Evolutionary conservation across 2,329 filamentous ascomycete species (phyloP), one percentile per base, ranked within the genome.

Genomic region (Periconia sp.): DNA sequence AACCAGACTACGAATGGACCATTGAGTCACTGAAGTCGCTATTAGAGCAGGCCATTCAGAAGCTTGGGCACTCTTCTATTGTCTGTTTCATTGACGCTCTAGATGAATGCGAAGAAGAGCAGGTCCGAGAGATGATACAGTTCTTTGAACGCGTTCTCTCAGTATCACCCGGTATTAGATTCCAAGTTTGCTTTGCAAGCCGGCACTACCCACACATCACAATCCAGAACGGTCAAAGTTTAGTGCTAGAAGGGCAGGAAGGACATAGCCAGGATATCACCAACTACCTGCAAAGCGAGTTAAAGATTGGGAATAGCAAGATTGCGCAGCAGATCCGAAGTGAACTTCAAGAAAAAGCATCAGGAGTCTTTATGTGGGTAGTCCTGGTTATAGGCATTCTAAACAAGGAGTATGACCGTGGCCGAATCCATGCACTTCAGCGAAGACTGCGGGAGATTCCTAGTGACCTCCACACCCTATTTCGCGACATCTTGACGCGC

Each of bases 121-220:
- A 81, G 47, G 63, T 75, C 2, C 65, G 66, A 18, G 65, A 72
- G 1, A 79, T 82, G 74, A 59, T 81, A 1, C 41, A 59, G 0
- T 76, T 75, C 48, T 75, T 81, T 20, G 70, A 79, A 46, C 56
- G 70, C 0, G 52, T 81, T 0, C 14, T 55, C 0, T 65, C 70
- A 1, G 45, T 59, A 0, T 41, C 61, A 2, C 45, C 31, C 0
- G 37, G 50, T 0, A 33, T 60, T 0, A 5, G 27, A 0, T 56
- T 81, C 0, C 64, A 52, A 0, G 58, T 79, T 0, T 81, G 76
- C 49, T 75, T 82, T 3, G 78, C 79, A 0, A 82, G 79, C 45
- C 69, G 80, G 0, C 76, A 79, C 27, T 81, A 80, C n/a, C 79
- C 79, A 0, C 54, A 74, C 8, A 74, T 81, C 17, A 65, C 52